Evolutionary conservation across 176 grass and related monocot species (phyloP), one percentile per base, ranked within the genome.

Genomic region (Eragrostis curvula): DNA sequence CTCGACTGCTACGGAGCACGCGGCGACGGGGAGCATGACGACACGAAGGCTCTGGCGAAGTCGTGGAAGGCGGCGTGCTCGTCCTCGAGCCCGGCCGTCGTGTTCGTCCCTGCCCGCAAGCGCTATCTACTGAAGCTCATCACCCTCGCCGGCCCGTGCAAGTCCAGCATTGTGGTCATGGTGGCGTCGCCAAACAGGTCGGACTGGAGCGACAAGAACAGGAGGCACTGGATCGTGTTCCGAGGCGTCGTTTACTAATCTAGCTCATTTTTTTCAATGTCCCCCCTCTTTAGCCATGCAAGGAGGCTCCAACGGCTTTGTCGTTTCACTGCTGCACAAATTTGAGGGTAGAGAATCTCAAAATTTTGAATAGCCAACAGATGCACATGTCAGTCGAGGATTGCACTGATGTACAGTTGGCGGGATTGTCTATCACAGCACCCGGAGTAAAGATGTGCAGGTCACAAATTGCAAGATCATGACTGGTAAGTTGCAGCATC

Each of bases 81-180:
- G 18, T 97, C 95, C 7, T 30, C 83, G 14, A 42, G 24, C 16
- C 72, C 83, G 36, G 83, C 95, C 59, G 39, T 74, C 74, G 39
- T 97, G 18, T 60, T 90, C 55, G 70, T 97, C 8, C 90, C 95
- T 46, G 43, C 27, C 8, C 75, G 74, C 17, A 94, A 71, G 78
- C 79, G 36, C 32, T 94, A 92, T 52, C 83, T 92, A 27, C 81
- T 94, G 3, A 83, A 85, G 65, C 23, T 79, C 12, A 20, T 94
- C 63, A 77, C 43, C 7, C 91, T 97, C 45, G 45, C 28, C 9
- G 92, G 95, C 44, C 87, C 95, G 4, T 97, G 95, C 77, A 92
- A 77, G 62, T 92, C 92, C 21, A 41, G 27, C 46, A 28, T 92
- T 28, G 23, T 25, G 36, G 9, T 97, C 56, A 56, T 97, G 2